Base-by-base conservation (phyloP, 345 rosid species). In the Trapa incisa region DNA sequence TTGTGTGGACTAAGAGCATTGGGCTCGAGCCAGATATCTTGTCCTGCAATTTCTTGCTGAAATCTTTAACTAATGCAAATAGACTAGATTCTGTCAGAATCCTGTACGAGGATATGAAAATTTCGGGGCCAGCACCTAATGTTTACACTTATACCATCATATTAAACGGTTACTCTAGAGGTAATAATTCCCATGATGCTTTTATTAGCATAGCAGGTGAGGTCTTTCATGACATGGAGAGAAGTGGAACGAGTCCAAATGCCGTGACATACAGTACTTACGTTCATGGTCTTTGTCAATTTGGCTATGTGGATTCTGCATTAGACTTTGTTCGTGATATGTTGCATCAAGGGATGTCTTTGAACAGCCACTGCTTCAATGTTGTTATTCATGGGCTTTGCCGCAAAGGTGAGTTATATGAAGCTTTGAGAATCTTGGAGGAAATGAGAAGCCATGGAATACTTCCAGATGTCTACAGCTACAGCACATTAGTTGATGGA, bases 41-140 rank as follows among this genome's bases (percentile, higher is more conserved):
- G 35, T 74, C 86, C 1, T 82, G 85, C 74, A 86, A 86, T 79
- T 86, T 82, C 79, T 74, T 84, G 75, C 86, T 86, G 63, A 86
- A 86, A 69, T 79, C 83, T 71, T 74, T 70, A 54, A 66, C 72
- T 39, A 81, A 86, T 74, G 79, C 74, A 22, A 72, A 72, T 56
- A 61, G 73, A 33, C 72, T 37, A 61, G 79, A 71, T 47, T 17
- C 48, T 47, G 73, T 74, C 32, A 69, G 41, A 67, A 67, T 65
- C 45, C 65, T 82, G 68, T 80, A 77, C 69, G 76, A 76, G 47
- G 76, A 71, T 22, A 74, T 84, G 75, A 82, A 78, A 76, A 70
- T 70, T 65, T 76, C 64, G 16, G 88, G 88, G 39, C 84, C 82
- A 1, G 73, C 66, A 36, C 85, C 84, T 65, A 80, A 82, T 72